Base-by-base conservation (phyloP, 345 rosid species). In the Streptanthus diversifolius region DNA sequence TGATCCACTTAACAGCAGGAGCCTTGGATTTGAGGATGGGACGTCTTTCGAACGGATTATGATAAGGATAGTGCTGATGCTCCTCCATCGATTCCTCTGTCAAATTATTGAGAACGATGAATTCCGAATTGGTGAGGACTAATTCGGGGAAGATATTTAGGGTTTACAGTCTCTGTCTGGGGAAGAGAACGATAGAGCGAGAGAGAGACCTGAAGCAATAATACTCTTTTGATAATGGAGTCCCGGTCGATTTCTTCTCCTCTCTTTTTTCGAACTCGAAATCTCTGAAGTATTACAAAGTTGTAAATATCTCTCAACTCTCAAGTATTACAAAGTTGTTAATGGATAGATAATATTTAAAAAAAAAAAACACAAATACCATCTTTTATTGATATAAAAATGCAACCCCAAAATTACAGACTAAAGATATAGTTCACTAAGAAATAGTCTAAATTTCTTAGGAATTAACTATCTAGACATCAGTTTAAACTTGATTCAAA, bases 1-100 rank as follows among this genome's bases (percentile, higher is more conserved):
- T 84, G 83, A 82, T 67, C 96, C 96, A 93, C 79, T 89, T 93
- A 27, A 88, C 95, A 57, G 95, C 88, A 41, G 96, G 97, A 63
- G 84, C 24, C 74, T 83, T 87, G 58, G 96, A 86, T 81, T 70
- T 87, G 74, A 82, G 10, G 58, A 91, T 78, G 48, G 90, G 90
- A 29, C 89, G 91, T 70, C 97, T 74, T 47, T 93, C 97, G 81
- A 86, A 93, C 13, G 88, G 70, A 76, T 48, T 85, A 60, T 88
- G 86, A 71, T 76, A 76, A 29, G 79, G 54, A 77, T 66, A 90
- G 35, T 81, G 84, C 27, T 57, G 78, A 37, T 66, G 51, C 4
- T 66, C 52, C 6, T 76, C 80, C 80, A 76, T 76, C 21, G 41
- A 51, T 60, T 68, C 35, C 17, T 45, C 30, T 27, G 5, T 11